phyloP scores from a whole-genome alignment of 768 basidiomycete genomes.

The Kwoniella mangroviensis region DNA sequence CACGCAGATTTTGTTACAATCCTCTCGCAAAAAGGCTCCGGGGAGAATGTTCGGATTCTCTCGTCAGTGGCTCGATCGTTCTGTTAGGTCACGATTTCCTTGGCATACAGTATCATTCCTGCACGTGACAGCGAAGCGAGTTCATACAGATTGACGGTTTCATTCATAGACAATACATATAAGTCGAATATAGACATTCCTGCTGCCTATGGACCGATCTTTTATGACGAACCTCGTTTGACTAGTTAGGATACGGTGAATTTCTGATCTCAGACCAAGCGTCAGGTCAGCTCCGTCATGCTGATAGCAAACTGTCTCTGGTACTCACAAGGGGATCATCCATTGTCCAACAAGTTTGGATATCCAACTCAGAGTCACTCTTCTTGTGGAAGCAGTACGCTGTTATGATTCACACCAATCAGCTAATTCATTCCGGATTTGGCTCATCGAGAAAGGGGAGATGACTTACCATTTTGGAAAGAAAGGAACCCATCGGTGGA shows the following conservation, averaged over 20 bases:
- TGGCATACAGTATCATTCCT: too few species aligned
- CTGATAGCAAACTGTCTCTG: not conserved
- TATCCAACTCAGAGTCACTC: constrained; percentile 1
- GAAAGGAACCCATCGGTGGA: constrained; percentile 1
- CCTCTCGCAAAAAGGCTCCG: too few species aligned
- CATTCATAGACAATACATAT: too few species aligned
- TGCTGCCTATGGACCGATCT: not conserved
- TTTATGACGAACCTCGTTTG: not conserved
- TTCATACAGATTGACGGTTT: too few species aligned
- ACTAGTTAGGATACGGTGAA: not conserved
- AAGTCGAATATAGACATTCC: too few species aligned
- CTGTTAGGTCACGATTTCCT: too few species aligned
- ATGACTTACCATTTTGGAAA: constrained; percentile 15
- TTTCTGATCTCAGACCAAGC: not conserved
- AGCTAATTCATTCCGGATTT: too few species aligned
- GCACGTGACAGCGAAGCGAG: too few species aligned
- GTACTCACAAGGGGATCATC: constrained; percentile 4
- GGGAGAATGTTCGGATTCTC: too few species aligned
- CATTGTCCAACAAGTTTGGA: constrained; percentile 13
- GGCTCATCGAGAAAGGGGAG: not conserved
- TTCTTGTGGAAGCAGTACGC: constrained; percentile 16
- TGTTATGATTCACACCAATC: not conserved
- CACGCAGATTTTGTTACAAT: too few species aligned
- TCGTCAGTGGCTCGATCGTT: too few species aligned
- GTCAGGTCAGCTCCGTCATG: not conserved